Base-by-base conservation (phyloP, 2,329 filamentous ascomycete species). In the Fusarium robinianum region DNA sequence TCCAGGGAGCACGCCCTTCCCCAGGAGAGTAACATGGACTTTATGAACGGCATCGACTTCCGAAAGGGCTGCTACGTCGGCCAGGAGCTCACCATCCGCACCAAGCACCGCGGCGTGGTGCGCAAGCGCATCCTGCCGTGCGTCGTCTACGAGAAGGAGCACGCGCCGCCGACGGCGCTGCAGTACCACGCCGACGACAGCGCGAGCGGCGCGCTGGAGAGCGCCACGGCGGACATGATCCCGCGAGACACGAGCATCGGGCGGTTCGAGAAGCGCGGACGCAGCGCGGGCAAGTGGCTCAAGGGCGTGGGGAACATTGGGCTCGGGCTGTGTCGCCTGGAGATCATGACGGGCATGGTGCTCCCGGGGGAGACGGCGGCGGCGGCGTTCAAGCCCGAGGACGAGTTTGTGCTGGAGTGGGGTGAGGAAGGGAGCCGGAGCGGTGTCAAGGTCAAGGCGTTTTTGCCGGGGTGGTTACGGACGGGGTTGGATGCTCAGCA, bases 61-160 rank as follows among this genome's bases (percentile, higher is more conserved):
- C 83, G 83, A 63, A 99, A 99, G 72, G 94, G 94, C 6, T 99
- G 94, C 71, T 99, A 99, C 68, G 83, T 97, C 6, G 94, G 94
- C 0, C 94, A 99, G 70, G 94, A 99, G 68, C 78, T 99, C 53
- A 97, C 94, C 2, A 96, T 97, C 55, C 85, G 94, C 27, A 99
- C 94, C 2, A 87, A 91, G 66, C 94, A 99, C 69, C 91, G 87
- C 9, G 94, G 94, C 15, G 89, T 99, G 11, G 89, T 99, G 26
- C 79, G 94, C 49, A 96, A 96, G 76, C 80, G 94, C 35, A 82
- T 97, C 35, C 67, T 99, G 38, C 94, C 94, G 0, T 84, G 92
- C 22, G 71, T 86, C 53, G 63, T 96, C 11, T 94, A 92, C 66
- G 72, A 71, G 6, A 66, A 65, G 5, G 70, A 72, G 23, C 67